phyloP scores from a whole-genome alignment of 2,329 filamentous ascomycete genomes.

The Neopestalotiopsis sp. region DNA sequence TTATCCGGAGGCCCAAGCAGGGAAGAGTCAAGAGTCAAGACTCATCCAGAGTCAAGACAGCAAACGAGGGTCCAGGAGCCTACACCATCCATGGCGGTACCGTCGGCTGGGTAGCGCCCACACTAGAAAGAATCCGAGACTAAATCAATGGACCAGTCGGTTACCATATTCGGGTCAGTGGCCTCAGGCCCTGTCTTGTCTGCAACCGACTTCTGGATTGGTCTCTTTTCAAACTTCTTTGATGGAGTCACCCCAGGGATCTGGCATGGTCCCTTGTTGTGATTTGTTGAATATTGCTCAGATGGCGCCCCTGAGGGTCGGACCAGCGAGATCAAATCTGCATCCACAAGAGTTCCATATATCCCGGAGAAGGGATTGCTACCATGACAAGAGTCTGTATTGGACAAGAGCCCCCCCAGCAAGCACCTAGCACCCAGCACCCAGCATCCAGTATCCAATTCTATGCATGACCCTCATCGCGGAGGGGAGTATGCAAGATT shows the following conservation, averaged over 20 bases:
- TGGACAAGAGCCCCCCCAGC: background rate
- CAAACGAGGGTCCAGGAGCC: background rate
- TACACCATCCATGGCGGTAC: constrained; percentile 28
- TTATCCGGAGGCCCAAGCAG: background rate
- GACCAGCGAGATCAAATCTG: constrained; percentile 9
- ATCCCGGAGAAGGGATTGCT: background rate
- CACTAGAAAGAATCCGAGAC: constrained; percentile 25
- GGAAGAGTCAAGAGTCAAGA: background rate
- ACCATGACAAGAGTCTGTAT: constrained; percentile 2
- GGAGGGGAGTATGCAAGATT: constrained; percentile 8
- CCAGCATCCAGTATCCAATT: background rate
- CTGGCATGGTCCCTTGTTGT: background rate
- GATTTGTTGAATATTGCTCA: background rate
- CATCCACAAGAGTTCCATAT: constrained; percentile 10
- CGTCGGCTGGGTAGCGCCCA: constrained; percentile 37
- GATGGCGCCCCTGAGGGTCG: background rate
- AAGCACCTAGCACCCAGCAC: too few species aligned
- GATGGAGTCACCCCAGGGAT: background rate
- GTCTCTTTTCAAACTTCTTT: background rate
- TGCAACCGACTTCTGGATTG: constrained; percentile 10
- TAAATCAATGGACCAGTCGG: constrained; percentile 21
- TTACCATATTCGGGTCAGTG: constrained; percentile 15
- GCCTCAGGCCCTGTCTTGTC: constrained; percentile 3
- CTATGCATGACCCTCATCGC: background rate
- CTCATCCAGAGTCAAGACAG: constrained; percentile 23